A percentile compares a stretch with the other conserved stretches of the same genome.
phyloP scores from a whole-genome alignment of 352 stramenopile species.

The Blastocystis sp. region DNA sequence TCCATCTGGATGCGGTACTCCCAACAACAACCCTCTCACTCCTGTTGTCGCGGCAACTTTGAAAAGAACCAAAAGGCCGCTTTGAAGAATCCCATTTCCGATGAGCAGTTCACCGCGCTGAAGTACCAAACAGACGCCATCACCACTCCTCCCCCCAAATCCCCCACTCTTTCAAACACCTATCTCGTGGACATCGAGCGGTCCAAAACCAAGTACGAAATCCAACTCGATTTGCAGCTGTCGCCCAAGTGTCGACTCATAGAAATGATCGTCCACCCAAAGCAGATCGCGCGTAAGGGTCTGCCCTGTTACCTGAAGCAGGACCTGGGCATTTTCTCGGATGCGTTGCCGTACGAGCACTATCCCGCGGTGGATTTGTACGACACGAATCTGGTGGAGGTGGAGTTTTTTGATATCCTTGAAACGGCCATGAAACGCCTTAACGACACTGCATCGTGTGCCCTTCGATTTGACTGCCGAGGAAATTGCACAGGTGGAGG shows the following conservation, averaged over 20 bases:
- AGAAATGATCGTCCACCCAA: not conserved
- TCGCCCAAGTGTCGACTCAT: not conserved
- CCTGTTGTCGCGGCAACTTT: not conserved
- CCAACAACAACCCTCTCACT: not conserved
- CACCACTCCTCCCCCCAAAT: too few species aligned
- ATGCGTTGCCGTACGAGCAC: not conserved
- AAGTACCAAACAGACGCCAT: too few species aligned
- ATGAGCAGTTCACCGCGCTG: too few species aligned
- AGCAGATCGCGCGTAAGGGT: not conserved
- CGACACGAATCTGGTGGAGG: not conserved
- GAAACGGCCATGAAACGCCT: not conserved
- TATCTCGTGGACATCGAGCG: too few species aligned
- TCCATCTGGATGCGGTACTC: not conserved
- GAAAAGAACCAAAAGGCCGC: not conserved
- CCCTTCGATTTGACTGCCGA: not conserved
- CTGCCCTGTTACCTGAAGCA: not conserved
- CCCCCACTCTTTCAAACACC: too few species aligned
- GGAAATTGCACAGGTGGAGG: not conserved
- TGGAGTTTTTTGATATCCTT: constrained; percentile 55
- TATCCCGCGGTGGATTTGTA: constrained; percentile 27
- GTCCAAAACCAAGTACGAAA: not conserved
- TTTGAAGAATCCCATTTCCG: too few species aligned
- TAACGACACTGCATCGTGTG: constrained; percentile 17
- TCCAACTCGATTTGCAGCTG: not conserved
- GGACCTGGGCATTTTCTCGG: not conserved